Base-by-base conservation (phyloP, 1,139 yeast genomes). In the Hemisphaericaspora xylofermentans region DNA sequence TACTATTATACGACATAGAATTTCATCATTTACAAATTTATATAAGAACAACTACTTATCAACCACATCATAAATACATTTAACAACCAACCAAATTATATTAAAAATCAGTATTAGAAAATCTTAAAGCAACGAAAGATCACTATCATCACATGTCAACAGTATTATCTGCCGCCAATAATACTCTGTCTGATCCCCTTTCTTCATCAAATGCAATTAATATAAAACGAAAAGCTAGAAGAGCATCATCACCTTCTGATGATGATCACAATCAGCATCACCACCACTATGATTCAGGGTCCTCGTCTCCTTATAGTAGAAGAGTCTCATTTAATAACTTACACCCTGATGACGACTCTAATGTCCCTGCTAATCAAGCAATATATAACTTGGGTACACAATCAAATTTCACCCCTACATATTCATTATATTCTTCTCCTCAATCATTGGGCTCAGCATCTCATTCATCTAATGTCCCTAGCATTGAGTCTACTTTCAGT, bases 291-390 rank as follows among this genome's bases (percentile, higher is more conserved):
- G 15, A 14, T 13, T 22, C 13, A 4, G 7, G 14, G 8, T 28
- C 16, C 12, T 12, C 33, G n/a, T 31, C 34, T 7, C 34, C 24
- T 10, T 40, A 60, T 50, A 48, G 67, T 8, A 51, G 76, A 47
- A 53, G 76, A 43, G 78, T 72, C 2, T 69, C 76, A n/a, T 72
- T 72, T 55, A 70, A 69, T 49, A 72, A 70, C 47, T 49, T 71
- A 38, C 56, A 60, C 28, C 69, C 69, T 2, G 71, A 66, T 14
- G 54, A 50, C 32, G 54, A 49, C 22, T 43, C 47, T 16, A 22
- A 34, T 2, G 40, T 43, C 15, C 38, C 40, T 9, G 28, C 22
- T 3, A 46, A 41, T 21, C 44, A 30, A 13, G 41, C 47, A 4
- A 44, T 46, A 17, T 46, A 46, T 29, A 41, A 42, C 17, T 38